These are phyloP conservation scores for Venturia effusa DNA, from an alignment of 2,329 filamentous ascomycete genomes.

Conservation along the genomic window DNA sequence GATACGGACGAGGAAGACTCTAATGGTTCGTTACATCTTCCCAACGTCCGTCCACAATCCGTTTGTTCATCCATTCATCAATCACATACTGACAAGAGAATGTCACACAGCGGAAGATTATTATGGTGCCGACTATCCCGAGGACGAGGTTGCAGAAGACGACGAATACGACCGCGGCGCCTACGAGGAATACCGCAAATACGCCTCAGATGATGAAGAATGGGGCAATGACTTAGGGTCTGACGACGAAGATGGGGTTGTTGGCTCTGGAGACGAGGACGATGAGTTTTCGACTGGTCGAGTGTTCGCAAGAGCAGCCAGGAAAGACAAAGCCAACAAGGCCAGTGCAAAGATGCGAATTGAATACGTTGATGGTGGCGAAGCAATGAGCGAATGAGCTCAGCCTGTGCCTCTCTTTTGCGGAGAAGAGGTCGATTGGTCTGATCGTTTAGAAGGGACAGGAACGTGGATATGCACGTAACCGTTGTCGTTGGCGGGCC, in stretches of 20 bases:
- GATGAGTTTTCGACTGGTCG: neutral
- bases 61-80: too few species aligned
- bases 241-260: constrained; percentile 1
- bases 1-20: constrained; percentile 53
- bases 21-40: constrained; percentile 35
- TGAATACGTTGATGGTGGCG: neutral
- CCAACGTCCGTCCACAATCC: neutral
- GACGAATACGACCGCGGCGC: constrained; percentile 46
- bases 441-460: neutral
- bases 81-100: constrained; percentile 5
- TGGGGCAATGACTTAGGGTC: neutral
- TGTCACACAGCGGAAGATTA: constrained; percentile 52
- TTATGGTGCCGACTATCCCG: constrained; percentile 70
- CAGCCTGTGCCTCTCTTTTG: neutral
- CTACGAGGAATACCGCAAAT: constrained; percentile 24
- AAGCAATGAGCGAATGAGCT: neutral
- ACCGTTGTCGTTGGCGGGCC: neutral
- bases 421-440: neutral
- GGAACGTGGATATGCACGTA: neutral
- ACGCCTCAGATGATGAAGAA: constrained; percentile 9
- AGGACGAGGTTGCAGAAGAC: constrained; percentile 66
- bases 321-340: neutral
- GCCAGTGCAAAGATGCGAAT: neutral
- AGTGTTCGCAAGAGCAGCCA: neutral
- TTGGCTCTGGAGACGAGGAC: neutral